A percentile compares a stretch with the other conserved stretches of the same genome.
These are phyloP conservation scores for Tolypocladium pustulatum DNA, from an alignment of 2,329 filamentous ascomycete genomes.

Conservation along the genomic window DNA sequence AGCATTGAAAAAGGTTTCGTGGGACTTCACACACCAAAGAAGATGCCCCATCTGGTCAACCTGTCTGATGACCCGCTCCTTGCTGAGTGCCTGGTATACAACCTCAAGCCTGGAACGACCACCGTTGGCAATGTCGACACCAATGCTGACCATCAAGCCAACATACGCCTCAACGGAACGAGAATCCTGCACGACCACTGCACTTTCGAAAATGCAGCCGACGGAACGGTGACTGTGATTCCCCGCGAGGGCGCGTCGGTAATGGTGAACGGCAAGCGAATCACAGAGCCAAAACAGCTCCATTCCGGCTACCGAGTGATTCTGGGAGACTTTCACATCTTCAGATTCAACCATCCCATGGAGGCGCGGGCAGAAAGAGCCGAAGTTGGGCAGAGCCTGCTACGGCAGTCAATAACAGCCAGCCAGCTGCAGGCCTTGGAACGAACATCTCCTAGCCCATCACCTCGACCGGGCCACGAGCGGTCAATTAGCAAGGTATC, in stretches of 20 bases:
- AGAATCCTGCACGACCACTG: constrained; percentile 91
- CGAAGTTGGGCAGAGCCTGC: constrained; percentile 66
- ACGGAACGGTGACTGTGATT: constrained; percentile 85
- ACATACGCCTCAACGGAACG: constrained; percentile 88
- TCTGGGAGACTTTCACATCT: constrained; percentile 95
- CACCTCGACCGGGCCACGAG: constrained; percentile 53
- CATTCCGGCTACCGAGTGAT: constrained; percentile 93
- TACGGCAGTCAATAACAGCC: constrained; percentile 70
- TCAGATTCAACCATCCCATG: constrained; percentile 95
- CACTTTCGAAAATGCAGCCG: constrained; percentile 75
- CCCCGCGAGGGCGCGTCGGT: constrained; percentile 88
- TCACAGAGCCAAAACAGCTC: constrained; percentile 74
- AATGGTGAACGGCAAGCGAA: constrained; percentile 93
- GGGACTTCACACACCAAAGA: constrained; percentile 90
- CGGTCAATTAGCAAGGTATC: constrained; percentile 72
- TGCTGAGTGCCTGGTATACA: constrained; percentile 94
- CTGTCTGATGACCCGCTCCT: constrained; percentile 88
- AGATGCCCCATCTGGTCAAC: constrained; percentile 98
- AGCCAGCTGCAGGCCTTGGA: constrained; percentile 52
- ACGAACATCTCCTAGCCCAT: constrained; percentile 47
- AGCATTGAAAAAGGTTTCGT: constrained; percentile 98
- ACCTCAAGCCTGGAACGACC: constrained; percentile 89
- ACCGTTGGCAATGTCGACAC: constrained; percentile 91
- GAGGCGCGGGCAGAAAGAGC: constrained; percentile 89
- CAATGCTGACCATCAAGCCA: constrained; percentile 61